Evolutionary conservation across 169 alveolate species (phyloP).

Genomic region (Cyclospora cayetanensis): DNA sequence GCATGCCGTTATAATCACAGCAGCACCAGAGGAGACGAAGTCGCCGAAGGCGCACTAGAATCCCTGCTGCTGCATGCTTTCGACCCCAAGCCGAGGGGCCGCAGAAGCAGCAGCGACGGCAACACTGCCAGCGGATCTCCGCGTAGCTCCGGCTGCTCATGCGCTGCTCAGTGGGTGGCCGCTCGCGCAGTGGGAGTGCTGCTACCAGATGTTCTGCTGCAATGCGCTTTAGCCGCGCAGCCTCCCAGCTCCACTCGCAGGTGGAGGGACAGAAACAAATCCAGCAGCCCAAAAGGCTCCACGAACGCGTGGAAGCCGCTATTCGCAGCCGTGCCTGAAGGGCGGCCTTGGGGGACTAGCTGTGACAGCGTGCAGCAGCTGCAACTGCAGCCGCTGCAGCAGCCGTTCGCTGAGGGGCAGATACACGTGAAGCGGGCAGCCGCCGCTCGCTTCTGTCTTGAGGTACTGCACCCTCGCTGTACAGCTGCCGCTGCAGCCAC

Average conservation of each 20-base stretch:
- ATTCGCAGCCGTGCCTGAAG: neutral
- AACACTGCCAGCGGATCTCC: neutral
- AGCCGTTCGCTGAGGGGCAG: neutral
- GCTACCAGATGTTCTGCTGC: slow-evolving; percentile 29
- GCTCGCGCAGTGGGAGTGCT: slow-evolving; percentile 3
- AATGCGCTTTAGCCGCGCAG: neutral
- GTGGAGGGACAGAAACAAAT: neutral
- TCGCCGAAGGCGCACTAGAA: neutral
- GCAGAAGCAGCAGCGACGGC: slow-evolving; percentile 3
- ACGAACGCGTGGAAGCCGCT: neutral
- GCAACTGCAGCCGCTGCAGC: neutral
- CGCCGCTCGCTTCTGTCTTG: neutral
- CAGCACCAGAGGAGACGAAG: neutral
- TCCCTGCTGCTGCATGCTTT: neutral
- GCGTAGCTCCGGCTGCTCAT: neutral
- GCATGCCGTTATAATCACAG: neutral
- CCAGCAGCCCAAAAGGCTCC: slow-evolving; percentile 20
- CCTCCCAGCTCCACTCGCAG: neutral
- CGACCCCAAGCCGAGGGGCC: neutral
- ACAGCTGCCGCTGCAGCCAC: neutral
- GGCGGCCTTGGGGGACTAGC: slow-evolving; percentile 1
- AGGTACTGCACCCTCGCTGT: slow-evolving; percentile 19
- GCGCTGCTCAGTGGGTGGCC: slow-evolving; percentile 27
- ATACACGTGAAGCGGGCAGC: neutral
- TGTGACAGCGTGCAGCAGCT: neutral